phyloP scores from a whole-genome alignment of 129 eudicot species.

The sunflower (Helianthus annuus) region DNA sequence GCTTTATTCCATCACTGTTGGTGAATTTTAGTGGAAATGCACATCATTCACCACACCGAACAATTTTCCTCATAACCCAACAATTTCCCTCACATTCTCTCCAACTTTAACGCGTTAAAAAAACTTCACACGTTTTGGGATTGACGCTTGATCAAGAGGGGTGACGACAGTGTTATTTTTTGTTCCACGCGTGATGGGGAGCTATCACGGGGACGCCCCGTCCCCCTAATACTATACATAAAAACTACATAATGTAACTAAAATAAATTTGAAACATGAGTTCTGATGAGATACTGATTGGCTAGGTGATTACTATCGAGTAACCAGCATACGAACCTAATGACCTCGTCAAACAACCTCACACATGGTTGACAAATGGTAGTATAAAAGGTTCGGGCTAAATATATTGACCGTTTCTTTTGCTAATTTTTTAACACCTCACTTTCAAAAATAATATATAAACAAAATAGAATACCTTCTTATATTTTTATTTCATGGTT shows the following conservation, averaged over 20 bases:
- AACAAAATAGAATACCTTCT: not conserved
- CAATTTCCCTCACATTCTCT: too few relatives aligned
- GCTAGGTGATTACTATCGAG: not conserved
- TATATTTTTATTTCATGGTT: not conserved
- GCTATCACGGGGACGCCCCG: too few relatives aligned
- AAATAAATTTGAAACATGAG: not conserved
- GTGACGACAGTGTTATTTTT: too few relatives aligned
- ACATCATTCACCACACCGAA: too few relatives aligned
- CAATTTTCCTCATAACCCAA: too few relatives aligned
- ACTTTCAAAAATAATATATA: conserved; percentile 2
- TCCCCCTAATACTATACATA: too few relatives aligned
- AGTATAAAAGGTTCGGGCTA: not conserved
- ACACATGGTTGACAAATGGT: conserved; percentile 9
- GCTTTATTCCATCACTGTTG: too few relatives aligned
- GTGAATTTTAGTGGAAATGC: too few relatives aligned
- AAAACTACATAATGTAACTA: not conserved
- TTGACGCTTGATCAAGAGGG: too few relatives aligned
- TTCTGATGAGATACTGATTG: not conserved
- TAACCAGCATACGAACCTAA: not conserved
- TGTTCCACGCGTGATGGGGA: too few relatives aligned
- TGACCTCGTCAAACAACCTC: conserved; percentile 18
- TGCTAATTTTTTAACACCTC: conserved; percentile 15
- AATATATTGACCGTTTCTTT: conserved; percentile 15
- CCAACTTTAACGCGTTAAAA: too few relatives aligned
- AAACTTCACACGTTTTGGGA: too few relatives aligned